Conservation (phyloP, 1,139 yeast species). For the Blastobotrys malaysiensis region DNA sequence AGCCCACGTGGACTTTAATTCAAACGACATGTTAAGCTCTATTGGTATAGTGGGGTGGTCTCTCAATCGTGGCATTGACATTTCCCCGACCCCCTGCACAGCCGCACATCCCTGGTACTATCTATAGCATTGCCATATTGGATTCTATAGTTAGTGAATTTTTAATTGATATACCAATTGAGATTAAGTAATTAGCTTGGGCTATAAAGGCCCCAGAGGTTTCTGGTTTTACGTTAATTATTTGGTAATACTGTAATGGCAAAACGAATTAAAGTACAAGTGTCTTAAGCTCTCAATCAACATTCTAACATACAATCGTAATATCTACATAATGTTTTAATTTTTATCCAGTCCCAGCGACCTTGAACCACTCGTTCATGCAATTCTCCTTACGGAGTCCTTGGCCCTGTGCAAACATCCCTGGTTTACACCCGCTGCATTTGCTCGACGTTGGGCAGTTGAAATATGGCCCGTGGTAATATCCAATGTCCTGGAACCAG, state of each 20-base stretch:
- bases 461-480: constrained; percentile 63
- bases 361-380: constrained; percentile 63
- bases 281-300: no score
- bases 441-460: constrained; percentile 56
- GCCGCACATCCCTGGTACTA: neutral
- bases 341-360: constrained; percentile 19
- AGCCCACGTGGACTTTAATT: constrained; percentile 39
- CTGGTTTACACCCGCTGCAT: constrained; percentile 43
- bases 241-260: no score
- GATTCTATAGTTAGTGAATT: no score
- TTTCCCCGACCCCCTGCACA: neutral
- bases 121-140: no score
- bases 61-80: neutral
- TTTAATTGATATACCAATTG: no score
- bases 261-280: no score
- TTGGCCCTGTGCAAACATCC: constrained; percentile 42
- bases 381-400: constrained; percentile 62
- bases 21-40: neutral
- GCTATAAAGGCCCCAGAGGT: no score
- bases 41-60: neutral
- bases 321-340: neutral
- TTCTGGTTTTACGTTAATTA: no score
- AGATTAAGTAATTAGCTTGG: no score
- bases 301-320: no score
- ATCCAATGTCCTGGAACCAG: constrained; percentile 88